Conservation (phyloP, 2,329 filamentous ascomycete species). For the Eurotiales sp. region DNA sequence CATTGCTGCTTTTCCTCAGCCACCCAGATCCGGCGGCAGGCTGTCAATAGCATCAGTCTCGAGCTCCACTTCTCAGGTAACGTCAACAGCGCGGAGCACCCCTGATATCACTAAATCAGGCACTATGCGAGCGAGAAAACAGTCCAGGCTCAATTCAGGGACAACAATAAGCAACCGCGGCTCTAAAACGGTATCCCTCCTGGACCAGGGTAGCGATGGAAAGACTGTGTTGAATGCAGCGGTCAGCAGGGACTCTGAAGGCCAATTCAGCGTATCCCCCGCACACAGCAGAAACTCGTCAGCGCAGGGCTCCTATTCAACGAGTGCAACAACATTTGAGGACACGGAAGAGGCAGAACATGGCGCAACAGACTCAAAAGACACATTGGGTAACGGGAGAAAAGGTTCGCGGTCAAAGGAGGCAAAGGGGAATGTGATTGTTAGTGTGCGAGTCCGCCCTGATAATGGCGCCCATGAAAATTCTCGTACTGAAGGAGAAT, state of each 20-base stretch:
- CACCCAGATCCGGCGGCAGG: slow-evolving; percentile 67
- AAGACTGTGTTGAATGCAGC: slow-evolving; percentile 64
- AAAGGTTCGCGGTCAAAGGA: slow-evolving; percentile 52
- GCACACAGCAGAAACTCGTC: slow-evolving; percentile 89
- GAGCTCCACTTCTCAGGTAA: slow-evolving; percentile 19
- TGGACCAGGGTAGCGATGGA: slow-evolving; percentile 74
- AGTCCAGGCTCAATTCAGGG: slow-evolving; percentile 55
- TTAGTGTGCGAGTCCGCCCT: slow-evolving; percentile 89
- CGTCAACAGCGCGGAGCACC: slow-evolving; percentile 19
- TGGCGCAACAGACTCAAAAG: slow-evolving; percentile 44
- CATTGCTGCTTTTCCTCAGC: slow-evolving; percentile 90
- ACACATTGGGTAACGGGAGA: slow-evolving; percentile 41
- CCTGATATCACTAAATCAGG: slow-evolving; percentile 46
- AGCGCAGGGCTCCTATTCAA: slow-evolving; percentile 86
- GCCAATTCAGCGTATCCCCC: slow-evolving; percentile 71
- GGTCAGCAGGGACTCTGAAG: slow-evolving; percentile 66
- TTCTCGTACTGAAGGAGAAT: slow-evolving; percentile 70
- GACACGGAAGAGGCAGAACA: slow-evolving; percentile 61
- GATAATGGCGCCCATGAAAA: slow-evolving; percentile 63
- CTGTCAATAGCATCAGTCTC: slow-evolving; percentile 54
- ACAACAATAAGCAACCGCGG: slow-evolving; percentile 49
- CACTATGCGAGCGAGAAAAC: slow-evolving; percentile 50
- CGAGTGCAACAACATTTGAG: slow-evolving; percentile 83
- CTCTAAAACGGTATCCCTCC: slow-evolving; percentile 63
- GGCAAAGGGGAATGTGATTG: slow-evolving; percentile 88